Evolutionary conservation across 768 basidiomycete species (phyloP).

Genomic region (Tricholoma sp.): DNA sequence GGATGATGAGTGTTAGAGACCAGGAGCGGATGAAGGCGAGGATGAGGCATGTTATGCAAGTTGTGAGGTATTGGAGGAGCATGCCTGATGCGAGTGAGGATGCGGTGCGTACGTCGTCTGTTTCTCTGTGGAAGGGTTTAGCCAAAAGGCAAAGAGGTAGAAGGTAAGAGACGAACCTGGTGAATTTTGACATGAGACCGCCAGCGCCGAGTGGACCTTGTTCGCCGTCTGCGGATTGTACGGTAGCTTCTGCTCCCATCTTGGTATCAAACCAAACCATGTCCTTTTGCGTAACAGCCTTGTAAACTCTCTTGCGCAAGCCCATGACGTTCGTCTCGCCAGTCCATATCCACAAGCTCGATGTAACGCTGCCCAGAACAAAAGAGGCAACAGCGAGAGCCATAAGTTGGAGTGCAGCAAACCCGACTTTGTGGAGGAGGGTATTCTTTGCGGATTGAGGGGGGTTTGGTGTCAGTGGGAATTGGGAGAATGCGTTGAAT

Average conservation of each 20-base stretch:
- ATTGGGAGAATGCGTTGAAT: conserved; percentile 71
- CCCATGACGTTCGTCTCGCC: conserved; percentile 76
- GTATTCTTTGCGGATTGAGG: conserved; percentile 37
- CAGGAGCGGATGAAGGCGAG: conserved; percentile 81
- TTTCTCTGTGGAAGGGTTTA: too few species aligned
- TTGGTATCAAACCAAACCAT: conserved; percentile 92
- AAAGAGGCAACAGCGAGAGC: conserved; percentile 63
- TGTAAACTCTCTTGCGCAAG: conserved; percentile 65
- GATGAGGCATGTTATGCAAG: conserved; percentile 69
- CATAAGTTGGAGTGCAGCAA: conserved; percentile 58
- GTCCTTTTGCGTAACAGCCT: conserved; percentile 58
- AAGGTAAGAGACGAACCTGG: conserved; percentile 32
- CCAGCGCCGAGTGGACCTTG: conserved; percentile 1
- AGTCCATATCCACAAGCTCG: conserved; percentile 80
- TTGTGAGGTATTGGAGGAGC: conserved; percentile 76
- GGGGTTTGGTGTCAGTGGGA: conserved; percentile 28
- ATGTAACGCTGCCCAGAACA: conserved; percentile 67
- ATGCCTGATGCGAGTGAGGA: conserved; percentile 76
- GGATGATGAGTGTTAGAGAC: conserved; percentile 85
- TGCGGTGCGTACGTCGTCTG: conserved; percentile 87
- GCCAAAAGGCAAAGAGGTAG: too few species aligned
- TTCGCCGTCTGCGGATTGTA: background rate
- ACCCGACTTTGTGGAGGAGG: conserved; percentile 38
- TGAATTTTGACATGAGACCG: background rate
- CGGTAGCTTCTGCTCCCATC: conserved; percentile 48